Conservation (phyloP, 768 basidiomycete genomes). For the Boletus rubescentipes region DNA sequence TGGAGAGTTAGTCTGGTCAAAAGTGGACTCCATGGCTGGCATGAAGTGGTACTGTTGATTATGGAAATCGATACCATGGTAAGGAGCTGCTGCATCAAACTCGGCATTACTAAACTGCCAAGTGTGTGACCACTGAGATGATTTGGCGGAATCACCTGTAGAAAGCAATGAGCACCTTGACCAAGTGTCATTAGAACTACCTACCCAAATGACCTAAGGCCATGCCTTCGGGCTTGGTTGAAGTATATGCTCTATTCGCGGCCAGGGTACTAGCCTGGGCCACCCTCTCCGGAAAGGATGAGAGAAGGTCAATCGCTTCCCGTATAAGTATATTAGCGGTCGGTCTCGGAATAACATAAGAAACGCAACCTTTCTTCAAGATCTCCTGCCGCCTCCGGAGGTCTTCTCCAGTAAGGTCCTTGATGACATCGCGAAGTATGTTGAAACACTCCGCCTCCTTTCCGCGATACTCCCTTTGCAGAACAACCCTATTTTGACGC, state of each 20-base stretch:
- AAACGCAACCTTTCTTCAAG: slow-evolving; percentile 16
- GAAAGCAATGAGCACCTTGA: neutral
- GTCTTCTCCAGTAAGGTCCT: slow-evolving; percentile 10
- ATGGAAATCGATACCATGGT: neutral
- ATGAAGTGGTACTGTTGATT: neutral
- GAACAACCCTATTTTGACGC: slow-evolving; percentile 11
- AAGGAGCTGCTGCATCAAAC: neutral
- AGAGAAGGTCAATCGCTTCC: slow-evolving; percentile 13
- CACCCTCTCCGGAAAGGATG: too few species aligned
- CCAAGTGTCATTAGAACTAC: neutral
- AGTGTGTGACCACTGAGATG: neutral
- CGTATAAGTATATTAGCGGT: neutral
- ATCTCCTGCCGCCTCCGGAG: slow-evolving; percentile 18
- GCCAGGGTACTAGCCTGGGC: neutral
- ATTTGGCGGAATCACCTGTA: slow-evolving; percentile 3
- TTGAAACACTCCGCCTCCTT: slow-evolving; percentile 20
- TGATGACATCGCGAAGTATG: slow-evolving; percentile 16
- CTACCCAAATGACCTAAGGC: neutral
- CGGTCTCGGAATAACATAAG: neutral
- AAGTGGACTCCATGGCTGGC: neutral
- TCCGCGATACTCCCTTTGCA: slow-evolving; percentile 25
- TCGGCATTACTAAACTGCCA: neutral
- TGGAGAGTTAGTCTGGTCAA: neutral
- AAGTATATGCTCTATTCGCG: neutral
- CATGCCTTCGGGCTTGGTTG: neutral